Evolutionary conservation across 2,329 filamentous ascomycete genomes (phyloP), one percentile per base, ranked within the genome.

Genomic region (Pseudogymnoascus sp.): DNA sequence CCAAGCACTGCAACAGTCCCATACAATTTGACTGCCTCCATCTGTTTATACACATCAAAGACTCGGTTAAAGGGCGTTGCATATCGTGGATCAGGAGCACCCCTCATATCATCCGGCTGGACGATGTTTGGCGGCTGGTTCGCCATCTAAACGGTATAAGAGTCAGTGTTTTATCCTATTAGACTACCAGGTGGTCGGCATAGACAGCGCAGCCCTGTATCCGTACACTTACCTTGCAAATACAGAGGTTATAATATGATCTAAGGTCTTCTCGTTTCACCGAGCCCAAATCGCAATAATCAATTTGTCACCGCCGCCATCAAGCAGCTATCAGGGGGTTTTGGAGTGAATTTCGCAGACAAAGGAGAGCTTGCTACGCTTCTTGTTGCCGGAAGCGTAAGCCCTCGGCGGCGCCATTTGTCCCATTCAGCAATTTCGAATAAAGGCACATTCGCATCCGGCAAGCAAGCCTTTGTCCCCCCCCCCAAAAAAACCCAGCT

Each of bases 391-490:
- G 34, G 20, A 39, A 58, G 57, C 37, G 34, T 39, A 39, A 25
- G 57, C 34, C 22, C 37, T 58, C 57, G 32, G 57, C 25, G 34
- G 57, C 32, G n/a, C 18, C 37, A 38, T 37, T 38, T n/a, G 6
- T 58, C 37, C 37, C 14, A 25, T 38, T 39, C 57, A 38, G 34
- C 18, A 54, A 54, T 34, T 38, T 25, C 20, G 22, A 38, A 39
- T 20, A 58, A 58, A 39, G 57, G 32, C 34, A 38, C 16, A 37
- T 38, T 39, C 22, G 37, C 32, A 58, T 58, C 57, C 37, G 57
- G 57, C 22, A 25, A 39, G 12, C 57, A 25, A 39, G 12, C 57
- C 32, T 28, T 58, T 58, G 32, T 58, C 30, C 35, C 18, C 32
- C n/a, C n/a, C n/a, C n/a, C n/a, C n/a, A n/a, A 30, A 58, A 58